These are phyloP conservation scores for Sporothrix luriei DNA, from an alignment of 2,329 filamentous ascomycete species.

Conservation along the genomic window DNA sequence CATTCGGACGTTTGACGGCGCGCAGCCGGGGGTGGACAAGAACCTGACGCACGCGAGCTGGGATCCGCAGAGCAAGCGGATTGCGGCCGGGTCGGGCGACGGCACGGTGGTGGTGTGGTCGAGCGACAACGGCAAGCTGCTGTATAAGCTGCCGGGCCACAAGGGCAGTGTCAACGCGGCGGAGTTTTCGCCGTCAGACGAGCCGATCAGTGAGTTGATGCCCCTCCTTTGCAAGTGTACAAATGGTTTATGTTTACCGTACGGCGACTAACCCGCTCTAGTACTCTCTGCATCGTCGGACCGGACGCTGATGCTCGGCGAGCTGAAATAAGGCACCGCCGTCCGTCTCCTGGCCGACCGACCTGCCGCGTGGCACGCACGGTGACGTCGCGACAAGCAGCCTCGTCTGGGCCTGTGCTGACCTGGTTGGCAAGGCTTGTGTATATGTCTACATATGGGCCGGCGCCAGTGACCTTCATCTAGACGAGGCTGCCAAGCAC, in stretches of 20 bases:
- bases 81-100: conserved; percentile 87
- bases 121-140: conserved; percentile 78
- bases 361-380: not conserved
- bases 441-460: not conserved
- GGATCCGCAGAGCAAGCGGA: conserved; percentile 81
- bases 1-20: conserved; percentile 89
- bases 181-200: conserved; percentile 80
- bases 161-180: conserved; percentile 95
- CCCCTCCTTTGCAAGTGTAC: not conserved
- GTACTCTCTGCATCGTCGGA: conserved; percentile 91
- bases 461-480: not conserved
- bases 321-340: conserved; percentile 63
- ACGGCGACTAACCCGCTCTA: conserved; percentile 49
- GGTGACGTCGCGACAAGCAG: not conserved
- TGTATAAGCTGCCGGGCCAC: conserved; percentile 94
- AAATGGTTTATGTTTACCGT: not conserved
- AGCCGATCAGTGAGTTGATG: conserved; percentile 77
- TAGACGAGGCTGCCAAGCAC: conserved; percentile 13
- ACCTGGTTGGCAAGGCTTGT: not conserved
- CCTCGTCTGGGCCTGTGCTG: not conserved
- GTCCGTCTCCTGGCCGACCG: not conserved
- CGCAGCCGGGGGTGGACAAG: conserved; percentile 82
- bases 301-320: conserved; percentile 78
- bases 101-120: conserved; percentile 93
- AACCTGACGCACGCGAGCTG: conserved; percentile 89